Evolutionary conservation across 164 flowering plant genomes (phyloP), one percentile per base, ranked within the genome.

Genomic region (Vitis labrusca): DNA sequence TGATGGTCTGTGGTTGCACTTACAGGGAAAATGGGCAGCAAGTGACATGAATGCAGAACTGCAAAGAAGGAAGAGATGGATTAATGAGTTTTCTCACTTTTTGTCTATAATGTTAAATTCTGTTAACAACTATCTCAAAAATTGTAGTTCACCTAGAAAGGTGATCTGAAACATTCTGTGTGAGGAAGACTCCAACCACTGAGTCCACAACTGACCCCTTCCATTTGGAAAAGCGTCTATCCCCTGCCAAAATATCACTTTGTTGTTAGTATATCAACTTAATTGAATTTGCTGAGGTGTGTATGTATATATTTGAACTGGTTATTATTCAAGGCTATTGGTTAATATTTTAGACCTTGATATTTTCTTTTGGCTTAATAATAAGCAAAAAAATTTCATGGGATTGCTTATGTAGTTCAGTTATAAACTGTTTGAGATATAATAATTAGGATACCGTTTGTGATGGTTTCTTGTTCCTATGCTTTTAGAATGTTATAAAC

Each of bases 91-190:
- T 59, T 16, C 44, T 15, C 15, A 32, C 12, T 29, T 65, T 16
- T 17, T 5, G 12, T 53, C 50, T 63, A 5, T 50, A 13, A 64
- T 57, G 48, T 15, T 14, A 17, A 50, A 11, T 29, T 11, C 27
- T 29, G 0, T 49, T 63, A 65, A 53, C 27, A 17, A 8, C 44
- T 13, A 66, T 16, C 32, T 58, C 27, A 29, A 58, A 61, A 58
- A 61, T 11, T 62, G 29, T 55, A 68, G 48, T 66, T 70, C 60
- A 88, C 94, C 94, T 89, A 9, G 94, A 89, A 48, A 87, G 87
- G 77, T 89, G 94, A 59, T 89, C 94, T 57, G 94, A 86, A 27
- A 89, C 94, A 82, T 89, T 89, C 67, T 89, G 94, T 52, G 94
- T 89, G 9, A 89, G 88, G 65, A 87, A 89, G 60, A 89, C 94